A percentile compares a stretch with the other conserved stretches of the same genome.
Evolutionary conservation across 169 alveolate species (phyloP).

Genomic region (Cystoisospora suis): DNA sequence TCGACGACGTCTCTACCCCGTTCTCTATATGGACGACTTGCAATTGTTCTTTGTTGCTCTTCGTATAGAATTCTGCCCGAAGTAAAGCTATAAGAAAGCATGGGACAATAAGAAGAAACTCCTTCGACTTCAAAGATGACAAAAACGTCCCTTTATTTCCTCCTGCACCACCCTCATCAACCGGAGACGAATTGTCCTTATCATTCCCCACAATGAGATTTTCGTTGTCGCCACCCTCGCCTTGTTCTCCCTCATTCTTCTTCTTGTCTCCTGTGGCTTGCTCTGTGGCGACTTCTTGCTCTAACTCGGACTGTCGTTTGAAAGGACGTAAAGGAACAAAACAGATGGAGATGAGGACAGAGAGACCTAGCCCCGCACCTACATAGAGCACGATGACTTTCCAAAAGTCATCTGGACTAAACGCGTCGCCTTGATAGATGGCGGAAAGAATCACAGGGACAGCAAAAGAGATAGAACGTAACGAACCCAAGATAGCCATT

Average conservation of each 20-base stretch:
- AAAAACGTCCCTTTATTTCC: background rate
- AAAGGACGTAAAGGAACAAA: constrained; percentile 44
- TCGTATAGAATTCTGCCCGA: constrained; percentile 64
- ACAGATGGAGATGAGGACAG: constrained; percentile 17
- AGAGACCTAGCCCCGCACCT: constrained; percentile 48
- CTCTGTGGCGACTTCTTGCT: background rate
- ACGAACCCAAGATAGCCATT: constrained; percentile 57
- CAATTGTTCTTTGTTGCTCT: constrained; percentile 63
- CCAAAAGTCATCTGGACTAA: constrained; percentile 33
- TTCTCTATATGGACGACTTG: no score
- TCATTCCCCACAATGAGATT: background rate
- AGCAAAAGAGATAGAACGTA: constrained; percentile 57
- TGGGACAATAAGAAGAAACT: constrained; percentile 47
- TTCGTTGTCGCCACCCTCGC: background rate
- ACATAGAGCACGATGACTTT: constrained; percentile 50
- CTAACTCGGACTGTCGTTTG: background rate
- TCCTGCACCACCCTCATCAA: background rate
- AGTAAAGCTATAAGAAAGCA: constrained; percentile 49
- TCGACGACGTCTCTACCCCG: background rate
- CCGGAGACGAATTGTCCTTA: background rate
- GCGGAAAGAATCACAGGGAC: constrained; percentile 59
- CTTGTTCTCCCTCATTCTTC: background rate
- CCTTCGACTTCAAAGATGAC: background rate
- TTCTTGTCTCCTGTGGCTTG: background rate
- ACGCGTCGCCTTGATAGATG: background rate